Evolutionary conservation across 495 filamentous ascomycete species (phyloP).

Genomic region (Penicillium fimorum): DNA sequence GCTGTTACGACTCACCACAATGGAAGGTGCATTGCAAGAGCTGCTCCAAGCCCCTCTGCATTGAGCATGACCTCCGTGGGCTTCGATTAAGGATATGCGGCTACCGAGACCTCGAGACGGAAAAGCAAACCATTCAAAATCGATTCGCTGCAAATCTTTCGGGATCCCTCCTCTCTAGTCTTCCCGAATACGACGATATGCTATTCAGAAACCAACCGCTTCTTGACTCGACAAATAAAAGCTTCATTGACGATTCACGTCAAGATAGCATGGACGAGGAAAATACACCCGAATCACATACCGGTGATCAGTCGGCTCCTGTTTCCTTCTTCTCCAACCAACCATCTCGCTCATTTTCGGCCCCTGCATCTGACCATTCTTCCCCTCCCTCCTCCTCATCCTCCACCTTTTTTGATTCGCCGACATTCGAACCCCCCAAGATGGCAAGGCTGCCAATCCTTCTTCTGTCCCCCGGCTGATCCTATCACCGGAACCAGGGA

Average conservation of each 20-base stretch:
- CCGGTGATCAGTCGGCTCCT: constrained; percentile 15
- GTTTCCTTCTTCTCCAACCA: constrained; percentile 18
- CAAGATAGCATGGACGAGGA: constrained; percentile 28
- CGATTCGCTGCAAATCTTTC: constrained; percentile 18
- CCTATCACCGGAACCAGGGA: constrained; percentile 6
- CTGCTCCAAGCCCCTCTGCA: constrained; percentile 58
- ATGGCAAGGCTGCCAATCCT: constrained; percentile 59
- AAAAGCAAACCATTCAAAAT: constrained; percentile 46
- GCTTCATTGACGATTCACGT: constrained; percentile 39
- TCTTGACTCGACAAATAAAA: constrained; percentile 41
- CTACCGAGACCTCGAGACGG: constrained; percentile 54
- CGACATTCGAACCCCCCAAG: constrained; percentile 31
- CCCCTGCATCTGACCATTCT: constrained; percentile 43
- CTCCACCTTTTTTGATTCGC: constrained; percentile 32
- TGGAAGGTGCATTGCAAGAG: constrained; percentile 60
- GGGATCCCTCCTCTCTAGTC: constrained; percentile 10
- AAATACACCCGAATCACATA: constrained; percentile 19
- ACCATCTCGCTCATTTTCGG: constrained; percentile 32
- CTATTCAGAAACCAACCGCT: constrained; percentile 35
- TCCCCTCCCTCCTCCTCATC: constrained; percentile 42
- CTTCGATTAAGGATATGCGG: constrained; percentile 60
- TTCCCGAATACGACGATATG: constrained; percentile 27
- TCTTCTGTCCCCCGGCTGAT: constrained; percentile 48
- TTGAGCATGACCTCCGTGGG: constrained; percentile 61
- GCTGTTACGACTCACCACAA: constrained; percentile 55